Percentiles rank a stretch among this genome's conserved stretches.
Conservation (phyloP, 495 filamentous ascomycete genomes). For the Lasiosphaeria miniovina region DNA sequence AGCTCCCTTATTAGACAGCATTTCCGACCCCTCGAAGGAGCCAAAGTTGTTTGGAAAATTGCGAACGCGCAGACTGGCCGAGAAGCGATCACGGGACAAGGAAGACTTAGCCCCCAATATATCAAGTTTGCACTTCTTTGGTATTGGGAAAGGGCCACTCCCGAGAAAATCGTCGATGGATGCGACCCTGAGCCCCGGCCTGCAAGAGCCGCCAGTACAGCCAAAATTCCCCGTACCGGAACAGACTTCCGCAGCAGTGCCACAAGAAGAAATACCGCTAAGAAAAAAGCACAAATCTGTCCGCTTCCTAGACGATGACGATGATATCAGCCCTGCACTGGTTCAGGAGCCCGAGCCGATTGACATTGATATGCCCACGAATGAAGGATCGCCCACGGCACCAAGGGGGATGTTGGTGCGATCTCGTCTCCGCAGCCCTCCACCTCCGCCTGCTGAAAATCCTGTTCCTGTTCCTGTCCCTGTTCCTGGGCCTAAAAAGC, state of each 20-base stretch:
- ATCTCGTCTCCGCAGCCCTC: constrained; percentile 15
- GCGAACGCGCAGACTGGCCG: constrained; percentile 19
- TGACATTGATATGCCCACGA: constrained; percentile 16
- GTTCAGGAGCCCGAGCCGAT: constrained; percentile 26
- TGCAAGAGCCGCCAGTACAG: background rate
- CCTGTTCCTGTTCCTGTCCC: constrained; percentile 8
- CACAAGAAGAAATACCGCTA: background rate
- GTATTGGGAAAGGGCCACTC: constrained; percentile 9
- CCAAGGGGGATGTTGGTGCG: background rate
- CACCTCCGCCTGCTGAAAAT: constrained; percentile 20
- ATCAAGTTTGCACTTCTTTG: constrained; percentile 14
- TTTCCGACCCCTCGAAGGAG: constrained; percentile 34
- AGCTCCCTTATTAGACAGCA: constrained; percentile 21
- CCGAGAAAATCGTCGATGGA: constrained; percentile 7
- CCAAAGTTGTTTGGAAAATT: constrained; percentile 29
- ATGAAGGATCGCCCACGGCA: background rate
- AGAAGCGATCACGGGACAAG: constrained; percentile 22
- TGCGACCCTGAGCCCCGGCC: background rate
- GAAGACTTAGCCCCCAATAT: constrained; percentile 27
- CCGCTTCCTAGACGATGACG: constrained; percentile 32
- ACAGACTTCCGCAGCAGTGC: background rate
- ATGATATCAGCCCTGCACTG: constrained; percentile 4
- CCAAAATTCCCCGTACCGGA: background rate
- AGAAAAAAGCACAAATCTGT: constrained; percentile 39
- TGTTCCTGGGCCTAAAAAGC: constrained; percentile 12